Evolutionary conservation across 1,284 basidiomycete genomes (phyloP).

Genomic region (Marasmius tenuissimus): DNA sequence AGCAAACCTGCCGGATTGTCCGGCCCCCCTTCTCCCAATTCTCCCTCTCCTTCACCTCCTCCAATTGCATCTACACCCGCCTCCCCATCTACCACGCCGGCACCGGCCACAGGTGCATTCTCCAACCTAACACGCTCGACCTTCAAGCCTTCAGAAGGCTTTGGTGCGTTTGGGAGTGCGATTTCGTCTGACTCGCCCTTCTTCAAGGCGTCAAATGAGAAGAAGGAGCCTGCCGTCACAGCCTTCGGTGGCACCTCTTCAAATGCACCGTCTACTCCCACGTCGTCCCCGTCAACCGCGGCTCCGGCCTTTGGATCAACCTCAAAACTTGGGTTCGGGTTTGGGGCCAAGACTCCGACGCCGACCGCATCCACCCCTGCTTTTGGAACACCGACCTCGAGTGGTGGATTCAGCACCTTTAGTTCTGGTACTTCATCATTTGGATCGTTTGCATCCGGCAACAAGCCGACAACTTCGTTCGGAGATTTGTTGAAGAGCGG

Average conservation of each 20-base stretch:
- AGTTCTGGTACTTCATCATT: slow-evolving; percentile 45
- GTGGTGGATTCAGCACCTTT: slow-evolving; percentile 50
- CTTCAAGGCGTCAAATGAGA: slow-evolving; percentile 41
- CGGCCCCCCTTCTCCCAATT: slow-evolving; percentile 5
- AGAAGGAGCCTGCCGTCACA: slow-evolving; percentile 30
- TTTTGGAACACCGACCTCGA: slow-evolving; percentile 22
- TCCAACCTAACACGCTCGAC: slow-evolving; percentile 33
- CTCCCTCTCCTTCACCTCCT: slow-evolving; percentile 10
- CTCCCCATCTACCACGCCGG: slow-evolving; percentile 13
- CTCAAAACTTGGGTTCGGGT: slow-evolving; percentile 14
- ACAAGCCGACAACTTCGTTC: slow-evolving; percentile 35
- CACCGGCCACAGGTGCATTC: slow-evolving; percentile 33
- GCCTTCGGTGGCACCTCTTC: slow-evolving; percentile 31
- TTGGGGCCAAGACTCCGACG: neutral
- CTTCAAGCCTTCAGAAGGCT: slow-evolving; percentile 38
- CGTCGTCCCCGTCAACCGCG: slow-evolving; percentile 8
- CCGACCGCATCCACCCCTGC: slow-evolving; percentile 24
- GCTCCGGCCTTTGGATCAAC: slow-evolving; percentile 31
- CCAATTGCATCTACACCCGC: neutral
- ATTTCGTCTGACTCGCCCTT: slow-evolving; percentile 50
- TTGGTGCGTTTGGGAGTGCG: slow-evolving; percentile 38
- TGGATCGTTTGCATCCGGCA: slow-evolving; percentile 33
- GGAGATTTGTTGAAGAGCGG: slow-evolving; percentile 34
- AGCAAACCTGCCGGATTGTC: slow-evolving; percentile 6
- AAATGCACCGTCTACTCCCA: slow-evolving; percentile 12